A percentile compares a stretch with the other conserved stretches of the same genome.
Conservation (phyloP, 768 basidiomycete species). For the Kwoniella shandongensis region DNA sequence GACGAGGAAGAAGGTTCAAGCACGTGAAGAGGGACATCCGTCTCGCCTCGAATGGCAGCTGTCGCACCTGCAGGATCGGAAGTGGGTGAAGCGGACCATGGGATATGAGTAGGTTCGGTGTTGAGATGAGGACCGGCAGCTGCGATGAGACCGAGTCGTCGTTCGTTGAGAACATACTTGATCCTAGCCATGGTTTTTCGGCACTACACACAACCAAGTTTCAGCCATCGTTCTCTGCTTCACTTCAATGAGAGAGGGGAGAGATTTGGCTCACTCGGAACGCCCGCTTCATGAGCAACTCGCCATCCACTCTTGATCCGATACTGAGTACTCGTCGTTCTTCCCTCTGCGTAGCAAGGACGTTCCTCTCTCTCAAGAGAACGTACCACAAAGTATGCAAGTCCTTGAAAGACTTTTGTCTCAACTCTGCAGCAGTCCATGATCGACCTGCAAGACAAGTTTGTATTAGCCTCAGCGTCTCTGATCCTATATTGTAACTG, state of each 20-base stretch:
- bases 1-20: conserved; percentile 1
- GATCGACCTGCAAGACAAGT: conserved; percentile 65
- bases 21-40: conserved; percentile 6
- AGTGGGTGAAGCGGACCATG: conserved; percentile 15
- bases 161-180: conserved; percentile 87
- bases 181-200: conserved; percentile 96
- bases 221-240: no score
- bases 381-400: conserved; percentile 95
- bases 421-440: conserved; percentile 82
- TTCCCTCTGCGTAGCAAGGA: conserved; percentile 81
- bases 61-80: conserved; percentile 20
- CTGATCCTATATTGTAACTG: no score
- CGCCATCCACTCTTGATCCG: conserved; percentile 39
- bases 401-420: conserved; percentile 87
- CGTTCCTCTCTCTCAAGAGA: conserved; percentile 79
- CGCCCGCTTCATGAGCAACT: conserved; percentile 40
- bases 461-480: conserved; percentile 1
- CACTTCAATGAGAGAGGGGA: no score
- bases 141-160: conserved; percentile 77
- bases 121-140: conserved; percentile 55
- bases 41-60: conserved; percentile 16
- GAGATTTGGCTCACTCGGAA: conserved; percentile 40
- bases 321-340: conserved; percentile 66
- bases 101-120: conserved; percentile 7
- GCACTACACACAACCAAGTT: conserved; percentile 58